phyloP scores from a whole-genome alignment of 495 filamentous ascomycete genomes.

The Jackrogersella multiformis region DNA sequence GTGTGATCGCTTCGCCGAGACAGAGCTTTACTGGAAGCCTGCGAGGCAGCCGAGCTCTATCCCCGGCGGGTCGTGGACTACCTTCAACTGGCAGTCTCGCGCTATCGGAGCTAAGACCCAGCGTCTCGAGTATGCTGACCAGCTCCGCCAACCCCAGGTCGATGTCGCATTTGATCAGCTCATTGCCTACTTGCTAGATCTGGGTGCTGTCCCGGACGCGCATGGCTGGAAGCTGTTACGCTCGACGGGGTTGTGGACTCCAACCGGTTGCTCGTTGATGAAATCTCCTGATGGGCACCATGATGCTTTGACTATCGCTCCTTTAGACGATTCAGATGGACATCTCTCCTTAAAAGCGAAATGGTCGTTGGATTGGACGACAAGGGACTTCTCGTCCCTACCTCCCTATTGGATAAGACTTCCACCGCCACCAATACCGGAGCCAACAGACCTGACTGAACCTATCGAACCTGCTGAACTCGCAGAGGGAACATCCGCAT shows the following conservation, averaged over 20 bases:
- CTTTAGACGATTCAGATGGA: conserved; percentile 69
- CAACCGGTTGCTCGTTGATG: conserved; percentile 67
- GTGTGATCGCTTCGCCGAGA: conserved; percentile 61
- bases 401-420: conserved; percentile 71
- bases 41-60: conserved; percentile 58
- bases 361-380: conserved; percentile 68
- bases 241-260: conserved; percentile 69
- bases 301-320: conserved; percentile 63
- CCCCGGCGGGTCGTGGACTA: conserved; percentile 69
- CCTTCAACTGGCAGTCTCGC: conserved; percentile 70
- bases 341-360: conserved; percentile 64
- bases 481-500: not conserved
- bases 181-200: conserved; percentile 67
- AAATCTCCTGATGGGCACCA: conserved; percentile 61
- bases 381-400: conserved; percentile 59
- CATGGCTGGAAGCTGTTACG: conserved; percentile 67
- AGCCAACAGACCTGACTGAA: conserved; percentile 9
- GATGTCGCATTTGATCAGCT: conserved; percentile 71
- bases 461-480: not conserved
- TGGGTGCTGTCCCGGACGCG: conserved; percentile 67
- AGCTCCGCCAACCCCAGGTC: conserved; percentile 71
- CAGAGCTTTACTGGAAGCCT: conserved; percentile 64
- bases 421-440: conserved; percentile 43
- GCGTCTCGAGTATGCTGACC: conserved; percentile 70
- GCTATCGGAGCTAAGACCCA: conserved; percentile 67